Evolutionary conservation across 345 rosid genomes (phyloP).

Genomic region (Chamaenerion angustifolium): DNA sequence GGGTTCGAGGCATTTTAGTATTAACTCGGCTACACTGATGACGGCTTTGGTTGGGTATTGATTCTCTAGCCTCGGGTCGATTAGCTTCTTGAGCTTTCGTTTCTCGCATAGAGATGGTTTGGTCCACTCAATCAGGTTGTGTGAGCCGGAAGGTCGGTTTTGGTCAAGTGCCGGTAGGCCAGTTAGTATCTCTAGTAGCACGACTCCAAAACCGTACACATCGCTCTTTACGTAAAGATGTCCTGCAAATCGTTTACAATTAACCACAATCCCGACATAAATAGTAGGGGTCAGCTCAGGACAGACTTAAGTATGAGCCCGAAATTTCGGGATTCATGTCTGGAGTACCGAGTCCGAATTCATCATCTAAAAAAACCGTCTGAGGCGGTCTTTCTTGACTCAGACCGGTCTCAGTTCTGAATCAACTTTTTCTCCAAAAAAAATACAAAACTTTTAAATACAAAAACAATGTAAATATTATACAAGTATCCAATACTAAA

Average conservation of each 20-base stretch:
- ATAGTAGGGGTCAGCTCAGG: too few species aligned
- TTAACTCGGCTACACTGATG: slow-evolving; percentile 28
- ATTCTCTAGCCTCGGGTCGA: slow-evolving; percentile 53
- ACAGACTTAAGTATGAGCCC: too few species aligned
- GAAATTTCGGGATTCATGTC: too few species aligned
- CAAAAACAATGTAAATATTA: too few species aligned
- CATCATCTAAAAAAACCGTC: too few species aligned
- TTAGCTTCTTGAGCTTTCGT: slow-evolving; percentile 44
- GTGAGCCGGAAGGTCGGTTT: slow-evolving; percentile 27
- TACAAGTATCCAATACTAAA: too few species aligned
- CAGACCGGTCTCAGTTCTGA: too few species aligned
- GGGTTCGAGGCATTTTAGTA: slow-evolving; percentile 33
- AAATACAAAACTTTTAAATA: too few species aligned
- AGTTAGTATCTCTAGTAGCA: slow-evolving; percentile 58
- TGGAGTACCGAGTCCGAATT: too few species aligned
- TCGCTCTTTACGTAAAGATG: slow-evolving; percentile 76
- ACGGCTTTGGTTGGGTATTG: slow-evolving; percentile 42
- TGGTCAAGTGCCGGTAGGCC: slow-evolving; percentile 55
- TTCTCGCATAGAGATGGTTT: slow-evolving; percentile 29
- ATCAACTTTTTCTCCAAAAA: too few species aligned
- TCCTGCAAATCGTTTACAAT: slow-evolving; percentile 29
- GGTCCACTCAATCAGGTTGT: slow-evolving; percentile 51
- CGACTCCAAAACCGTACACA: slow-evolving; percentile 81
- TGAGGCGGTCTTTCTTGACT: too few species aligned
- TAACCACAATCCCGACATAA: too few species aligned